These are phyloP conservation scores for Datura wrightii DNA, from an alignment of 257 asterid genomes.

Conservation along the genomic window DNA sequence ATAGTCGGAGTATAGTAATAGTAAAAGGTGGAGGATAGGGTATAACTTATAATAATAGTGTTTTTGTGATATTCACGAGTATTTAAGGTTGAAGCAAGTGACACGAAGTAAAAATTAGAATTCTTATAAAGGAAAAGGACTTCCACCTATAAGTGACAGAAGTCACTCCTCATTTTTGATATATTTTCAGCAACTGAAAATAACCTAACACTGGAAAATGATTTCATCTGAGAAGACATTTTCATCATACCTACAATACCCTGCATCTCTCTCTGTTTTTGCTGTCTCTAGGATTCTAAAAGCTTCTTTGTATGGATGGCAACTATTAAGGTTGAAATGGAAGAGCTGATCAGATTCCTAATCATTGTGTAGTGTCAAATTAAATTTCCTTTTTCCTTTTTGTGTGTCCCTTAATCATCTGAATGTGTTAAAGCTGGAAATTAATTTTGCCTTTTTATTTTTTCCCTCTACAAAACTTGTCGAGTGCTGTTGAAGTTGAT, in stretches of 20 bases:
- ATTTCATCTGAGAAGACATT: conserved; percentile 6
- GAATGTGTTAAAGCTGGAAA: background rate
- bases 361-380: background rate
- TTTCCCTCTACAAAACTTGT: background rate
- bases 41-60: background rate
- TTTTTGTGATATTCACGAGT: background rate
- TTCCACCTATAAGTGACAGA: background rate
- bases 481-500: conserved; percentile 7
- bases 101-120: background rate
- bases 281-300: background rate
- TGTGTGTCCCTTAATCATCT: background rate
- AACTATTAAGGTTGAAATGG: conserved; percentile 18
- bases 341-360: background rate
- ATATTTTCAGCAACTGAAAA: background rate
- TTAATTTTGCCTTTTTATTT: background rate
- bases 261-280: conserved; percentile 1
- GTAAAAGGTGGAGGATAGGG: background rate
- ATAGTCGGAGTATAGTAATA: background rate
- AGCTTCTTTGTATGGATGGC: background rate
- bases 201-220: background rate
- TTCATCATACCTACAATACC: background rate
- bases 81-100: background rate
- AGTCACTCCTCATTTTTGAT: background rate
- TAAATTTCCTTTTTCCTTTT: background rate
- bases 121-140: background rate